Evolutionary conservation across 2,329 filamentous ascomycete species (phyloP).

Genomic region (Blastomyces silverae): DNA sequence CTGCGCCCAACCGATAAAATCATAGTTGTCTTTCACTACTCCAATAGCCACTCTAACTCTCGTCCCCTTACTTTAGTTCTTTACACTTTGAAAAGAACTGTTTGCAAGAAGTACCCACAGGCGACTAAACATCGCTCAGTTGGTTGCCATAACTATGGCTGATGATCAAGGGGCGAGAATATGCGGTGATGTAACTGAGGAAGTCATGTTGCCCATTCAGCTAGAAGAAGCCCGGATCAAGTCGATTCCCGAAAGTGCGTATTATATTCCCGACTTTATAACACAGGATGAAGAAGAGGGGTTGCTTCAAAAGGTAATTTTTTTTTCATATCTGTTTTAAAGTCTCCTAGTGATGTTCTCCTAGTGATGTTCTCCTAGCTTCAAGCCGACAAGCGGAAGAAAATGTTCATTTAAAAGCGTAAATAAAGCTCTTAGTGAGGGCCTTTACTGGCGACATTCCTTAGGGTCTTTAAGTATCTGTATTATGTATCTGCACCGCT

Average conservation of each 20-base stretch:
- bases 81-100: too few relatives aligned
- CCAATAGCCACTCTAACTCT: not conserved
- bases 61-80: not conserved
- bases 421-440: not conserved
- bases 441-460: not conserved
- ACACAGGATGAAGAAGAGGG: slow-evolving; percentile 62
- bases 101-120: not conserved
- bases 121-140: too few relatives aligned
- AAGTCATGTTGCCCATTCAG: not conserved
- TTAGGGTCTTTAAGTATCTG: not conserved
- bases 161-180: not conserved
- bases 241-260: slow-evolving; percentile 48
- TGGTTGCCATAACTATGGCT: not conserved
- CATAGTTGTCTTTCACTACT: not conserved
- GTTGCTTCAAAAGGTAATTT: slow-evolving; percentile 62
- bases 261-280: slow-evolving; percentile 84
- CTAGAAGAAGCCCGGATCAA: slow-evolving; percentile 31
- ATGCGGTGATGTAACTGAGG: not conserved
- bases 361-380: too few relatives aligned
- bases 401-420: not conserved
- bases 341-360: too few relatives aligned
- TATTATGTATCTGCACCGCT: not conserved
- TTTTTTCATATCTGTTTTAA: not conserved
- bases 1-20: not conserved
- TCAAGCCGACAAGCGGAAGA: not conserved